Evolutionary conservation across 345 rosid species (phyloP), one percentile per base, ranked within the genome.

Genomic region (Pugionium dolabratum): DNA sequence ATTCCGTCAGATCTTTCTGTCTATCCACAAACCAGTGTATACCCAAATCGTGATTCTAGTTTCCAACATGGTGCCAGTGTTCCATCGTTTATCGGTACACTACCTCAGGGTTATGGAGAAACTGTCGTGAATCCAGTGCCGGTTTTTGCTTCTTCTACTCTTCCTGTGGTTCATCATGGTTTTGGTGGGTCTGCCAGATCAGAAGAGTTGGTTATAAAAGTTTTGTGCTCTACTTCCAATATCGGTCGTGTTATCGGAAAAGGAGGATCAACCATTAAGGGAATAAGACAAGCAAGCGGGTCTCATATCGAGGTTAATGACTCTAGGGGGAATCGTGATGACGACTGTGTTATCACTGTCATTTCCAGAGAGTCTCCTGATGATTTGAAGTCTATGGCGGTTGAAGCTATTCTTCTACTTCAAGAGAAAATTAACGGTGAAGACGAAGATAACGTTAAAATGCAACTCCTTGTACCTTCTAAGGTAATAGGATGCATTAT

Each of bases 161-260:
- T 90, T 71, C 92, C 95, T 36, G 75, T 88, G 26, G 78, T 39
- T 55, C 75, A 79, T 68, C 77, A 91, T 68, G 82, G 81, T 72
- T 75, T 83, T 67, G 78, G 83, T 1, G 77, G 79, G 35, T 56
- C 84, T 67, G 78, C 88, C 5, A 83, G 30, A 64, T 79, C 83
- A 10, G 91, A 83, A 82, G 94, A 94, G 67, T 77, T 94, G 68
- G 66, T 78, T 39, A 11, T 94, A 28, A 80, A 83, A 64, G 84
- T 94, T 4, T 36, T 94, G 69, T 94, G 99, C 72, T 81, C 95
- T 40, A 82, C 76, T 69, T 70, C 82, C 67, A 94, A 88, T 64
- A 94, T 90, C 62, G 99, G 99, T 1, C 97, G 99, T 58, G 99
- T 94, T 57, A 94, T 94, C 55, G 99, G 97, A 48, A 90, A 83